These are phyloP conservation scores for Leptomonas pyrrhocoris DNA, from an alignment of 208 protist species.

Conservation along the genomic window DNA sequence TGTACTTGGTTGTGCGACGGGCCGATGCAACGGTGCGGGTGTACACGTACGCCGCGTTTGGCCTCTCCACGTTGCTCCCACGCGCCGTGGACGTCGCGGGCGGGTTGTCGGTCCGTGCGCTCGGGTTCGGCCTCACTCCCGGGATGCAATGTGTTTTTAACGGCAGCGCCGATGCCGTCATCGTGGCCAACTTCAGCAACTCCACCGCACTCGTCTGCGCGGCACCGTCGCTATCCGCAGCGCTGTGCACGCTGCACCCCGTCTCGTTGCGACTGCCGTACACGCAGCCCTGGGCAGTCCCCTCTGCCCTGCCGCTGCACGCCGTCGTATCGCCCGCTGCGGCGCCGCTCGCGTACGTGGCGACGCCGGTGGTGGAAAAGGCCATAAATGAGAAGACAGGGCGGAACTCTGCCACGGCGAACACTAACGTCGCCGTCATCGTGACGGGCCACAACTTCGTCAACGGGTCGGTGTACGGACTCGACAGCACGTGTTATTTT, in stretches of 20 bases:
- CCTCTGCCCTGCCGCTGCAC: neutral
- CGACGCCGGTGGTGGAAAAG: neutral
- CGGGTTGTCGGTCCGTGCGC: neutral
- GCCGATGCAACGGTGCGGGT: conserved; percentile 4
- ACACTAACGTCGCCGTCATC: conserved; percentile 2
- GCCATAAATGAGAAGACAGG: neutral
- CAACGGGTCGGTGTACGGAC: neutral
- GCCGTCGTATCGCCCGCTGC: conserved; percentile 7
- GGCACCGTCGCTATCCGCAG: neutral
- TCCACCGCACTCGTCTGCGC: neutral
- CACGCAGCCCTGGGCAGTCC: conserved; percentile 11
- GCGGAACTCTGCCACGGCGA: neutral
- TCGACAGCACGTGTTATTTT: neutral
- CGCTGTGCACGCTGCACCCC: neutral
- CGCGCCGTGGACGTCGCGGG: neutral
- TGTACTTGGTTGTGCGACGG: conserved; percentile 5
- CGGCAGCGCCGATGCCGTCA: neutral
- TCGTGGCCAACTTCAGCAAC: neutral
- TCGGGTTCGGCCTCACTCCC: conserved; percentile 1
- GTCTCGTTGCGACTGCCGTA: conserved; percentile 2
- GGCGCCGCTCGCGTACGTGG: neutral
- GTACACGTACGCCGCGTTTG: conserved; percentile 14
- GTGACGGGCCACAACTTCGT: conserved; percentile 5
- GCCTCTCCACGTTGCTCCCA: neutral
- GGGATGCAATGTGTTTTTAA: conserved; percentile 1